A percentile compares a stretch with the other conserved stretches of the same genome.
Evolutionary conservation across 2,329 filamentous ascomycete genomes (phyloP).

Genomic region (Hypoxylon sp.): DNA sequence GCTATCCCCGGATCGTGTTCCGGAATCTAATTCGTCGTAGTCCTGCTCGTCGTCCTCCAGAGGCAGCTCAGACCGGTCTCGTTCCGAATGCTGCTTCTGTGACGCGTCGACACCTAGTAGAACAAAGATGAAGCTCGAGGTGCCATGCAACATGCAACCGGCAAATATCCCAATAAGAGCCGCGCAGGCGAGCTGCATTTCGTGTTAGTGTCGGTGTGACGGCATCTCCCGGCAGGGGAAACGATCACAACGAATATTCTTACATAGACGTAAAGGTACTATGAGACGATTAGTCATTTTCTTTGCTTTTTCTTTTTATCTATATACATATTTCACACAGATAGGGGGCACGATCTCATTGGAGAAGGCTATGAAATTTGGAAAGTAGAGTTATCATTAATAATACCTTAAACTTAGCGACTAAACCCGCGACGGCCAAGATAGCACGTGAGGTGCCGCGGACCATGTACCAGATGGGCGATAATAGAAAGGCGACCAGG

Average conservation of each 20-base stretch:
- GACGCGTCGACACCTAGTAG: conserved; percentile 45
- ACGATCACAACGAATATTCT: conserved; percentile 25
- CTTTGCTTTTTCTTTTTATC: neutral
- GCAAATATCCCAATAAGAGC: conserved; percentile 48
- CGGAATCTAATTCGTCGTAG: conserved; percentile 24
- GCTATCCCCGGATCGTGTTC: conserved; percentile 25
- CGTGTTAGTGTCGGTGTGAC: conserved; percentile 22
- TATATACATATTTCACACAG: conserved; percentile 1
- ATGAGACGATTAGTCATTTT: conserved; percentile 23
- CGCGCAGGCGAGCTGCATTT: conserved; percentile 47
- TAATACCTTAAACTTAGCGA: conserved; percentile 49
- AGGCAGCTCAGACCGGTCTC: conserved; percentile 5
- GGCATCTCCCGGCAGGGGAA: neutral
- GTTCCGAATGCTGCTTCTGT: conserved; percentile 25
- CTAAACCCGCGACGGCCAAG: conserved; percentile 38
- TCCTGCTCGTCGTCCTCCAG: conserved; percentile 27
- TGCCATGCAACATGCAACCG: conserved; percentile 45
- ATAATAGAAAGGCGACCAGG: conserved; percentile 46
- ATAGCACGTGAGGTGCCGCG: conserved; percentile 26
- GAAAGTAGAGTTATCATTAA: neutral
- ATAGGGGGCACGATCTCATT: conserved; percentile 2
- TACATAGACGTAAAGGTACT: conserved; percentile 52
- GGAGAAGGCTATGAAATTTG: conserved; percentile 15
- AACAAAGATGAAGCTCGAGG: conserved; percentile 47
- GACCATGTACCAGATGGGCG: conserved; percentile 45